Evolutionary conservation across 2,329 filamentous ascomycete species (phyloP).

Genomic region (Orbilia ellipsospora): DNA sequence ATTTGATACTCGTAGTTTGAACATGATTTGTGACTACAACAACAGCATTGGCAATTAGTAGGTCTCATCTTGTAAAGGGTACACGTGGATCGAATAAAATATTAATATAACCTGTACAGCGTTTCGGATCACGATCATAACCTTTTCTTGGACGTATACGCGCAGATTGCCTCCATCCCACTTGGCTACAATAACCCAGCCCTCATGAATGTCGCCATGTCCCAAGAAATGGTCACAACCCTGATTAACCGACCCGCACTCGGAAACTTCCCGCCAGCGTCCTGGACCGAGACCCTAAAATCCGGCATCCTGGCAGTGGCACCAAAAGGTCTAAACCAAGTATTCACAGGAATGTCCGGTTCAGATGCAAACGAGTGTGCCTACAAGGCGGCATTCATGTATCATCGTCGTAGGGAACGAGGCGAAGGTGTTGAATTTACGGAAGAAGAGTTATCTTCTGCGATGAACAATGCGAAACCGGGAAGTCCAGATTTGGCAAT

Average conservation of each 20-base stretch:
- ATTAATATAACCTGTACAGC: conserved; percentile 18
- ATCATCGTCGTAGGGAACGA: conserved; percentile 81
- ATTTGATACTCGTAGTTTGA: conserved; percentile 68
- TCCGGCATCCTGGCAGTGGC: conserved; percentile 83
- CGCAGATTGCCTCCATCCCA: conserved; percentile 92
- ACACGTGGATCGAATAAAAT: not conserved
- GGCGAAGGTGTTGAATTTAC: conserved; percentile 82
- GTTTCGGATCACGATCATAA: conserved; percentile 53
- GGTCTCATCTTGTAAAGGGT: not conserved
- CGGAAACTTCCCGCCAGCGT: conserved; percentile 87
- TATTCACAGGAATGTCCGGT: conserved; percentile 89
- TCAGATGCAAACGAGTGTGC: conserved; percentile 95
- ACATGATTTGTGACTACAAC: conserved; percentile 68
- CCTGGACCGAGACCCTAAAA: conserved; percentile 83
- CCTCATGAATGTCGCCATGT: conserved; percentile 75
- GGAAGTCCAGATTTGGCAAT: conserved; percentile 84
- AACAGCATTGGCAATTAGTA: conserved; percentile 68
- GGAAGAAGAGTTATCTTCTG: conserved; percentile 75
- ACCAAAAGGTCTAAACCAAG: conserved; percentile 84
- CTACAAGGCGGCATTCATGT: conserved; percentile 97
- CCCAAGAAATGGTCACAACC: conserved; percentile 80
- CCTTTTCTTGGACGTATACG: conserved; percentile 69
- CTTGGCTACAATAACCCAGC: conserved; percentile 91
- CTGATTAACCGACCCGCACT: conserved; percentile 90
- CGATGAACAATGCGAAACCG: conserved; percentile 84